These are phyloP conservation scores for Mycena kentingensis DNA, from an alignment of 768 basidiomycete species.

Conservation along the genomic window DNA sequence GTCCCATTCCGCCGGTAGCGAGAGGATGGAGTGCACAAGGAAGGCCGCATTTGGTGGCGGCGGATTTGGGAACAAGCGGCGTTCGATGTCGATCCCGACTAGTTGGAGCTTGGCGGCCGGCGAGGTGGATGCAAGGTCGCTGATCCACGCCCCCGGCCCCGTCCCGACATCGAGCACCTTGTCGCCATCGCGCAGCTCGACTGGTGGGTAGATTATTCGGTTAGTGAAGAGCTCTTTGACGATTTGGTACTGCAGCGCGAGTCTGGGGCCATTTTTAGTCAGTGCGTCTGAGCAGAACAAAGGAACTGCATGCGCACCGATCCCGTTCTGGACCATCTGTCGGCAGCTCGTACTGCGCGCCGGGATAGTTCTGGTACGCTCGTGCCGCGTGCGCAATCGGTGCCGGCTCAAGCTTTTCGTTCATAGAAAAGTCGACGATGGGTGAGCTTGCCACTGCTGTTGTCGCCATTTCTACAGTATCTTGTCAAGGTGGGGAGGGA, in stretches of 20 bases:
- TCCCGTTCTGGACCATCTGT: constrained; percentile 3
- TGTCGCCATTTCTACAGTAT: too few species aligned
- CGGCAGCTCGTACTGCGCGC: constrained; percentile 11
- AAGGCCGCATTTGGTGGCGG: constrained; percentile 4
- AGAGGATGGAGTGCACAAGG: constrained; percentile 3
- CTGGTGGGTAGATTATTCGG: constrained; percentile 6
- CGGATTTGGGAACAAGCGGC: constrained; percentile 6
- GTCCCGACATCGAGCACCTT: constrained; percentile 5
- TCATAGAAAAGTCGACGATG: too few species aligned
- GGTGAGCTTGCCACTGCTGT: too few species aligned
- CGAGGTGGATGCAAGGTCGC: constrained; percentile 2
- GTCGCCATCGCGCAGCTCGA: background rate
- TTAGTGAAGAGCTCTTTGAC: constrained; percentile 9
- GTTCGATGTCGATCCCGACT: constrained; percentile 7
- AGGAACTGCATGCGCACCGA: background rate
- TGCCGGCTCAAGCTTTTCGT: too few species aligned
- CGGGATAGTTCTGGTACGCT: constrained; percentile 7
- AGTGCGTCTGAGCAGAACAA: background rate
- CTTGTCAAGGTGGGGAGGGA: too few species aligned
- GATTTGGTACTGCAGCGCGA: constrained; percentile 15
- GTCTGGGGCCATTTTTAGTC: constrained; percentile 5
- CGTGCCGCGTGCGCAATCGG: background rate
- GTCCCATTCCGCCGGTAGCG: constrained; percentile 11
- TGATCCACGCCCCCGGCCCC: constrained; percentile 6
- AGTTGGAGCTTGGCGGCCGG: background rate